Conservation (phyloP, 2,329 filamentous ascomycete genomes). For the Trichoderma harzianum region DNA sequence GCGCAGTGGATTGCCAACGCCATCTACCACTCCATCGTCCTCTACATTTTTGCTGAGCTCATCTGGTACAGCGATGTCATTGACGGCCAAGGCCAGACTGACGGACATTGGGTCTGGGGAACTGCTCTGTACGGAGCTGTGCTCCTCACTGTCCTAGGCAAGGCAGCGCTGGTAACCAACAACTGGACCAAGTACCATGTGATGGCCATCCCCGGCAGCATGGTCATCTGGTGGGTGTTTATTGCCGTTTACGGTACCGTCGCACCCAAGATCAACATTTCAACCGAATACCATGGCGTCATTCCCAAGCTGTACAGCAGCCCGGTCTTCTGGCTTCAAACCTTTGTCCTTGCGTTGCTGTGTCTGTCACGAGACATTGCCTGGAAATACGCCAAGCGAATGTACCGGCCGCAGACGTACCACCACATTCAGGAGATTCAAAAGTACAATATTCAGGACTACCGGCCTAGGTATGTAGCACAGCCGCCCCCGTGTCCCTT, state of each 20-base stretch:
- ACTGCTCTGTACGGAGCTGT: slow-evolving; percentile 90
- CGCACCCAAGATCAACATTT: slow-evolving; percentile 78
- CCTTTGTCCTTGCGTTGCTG: slow-evolving; percentile 71
- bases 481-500: background rate
- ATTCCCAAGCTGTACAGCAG: slow-evolving; percentile 76
- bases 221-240: slow-evolving; percentile 88
- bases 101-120: slow-evolving; percentile 98
- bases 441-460: slow-evolving; percentile 99
- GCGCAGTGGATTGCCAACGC: slow-evolving; percentile 90
- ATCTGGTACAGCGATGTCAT: slow-evolving; percentile 82
- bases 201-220: slow-evolving; percentile 88
- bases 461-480: slow-evolving; percentile 74
- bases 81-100: slow-evolving; percentile 72
- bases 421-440: slow-evolving; percentile 99
- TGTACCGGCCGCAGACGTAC: slow-evolving; percentile 95
- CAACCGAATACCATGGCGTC: slow-evolving; percentile 79
- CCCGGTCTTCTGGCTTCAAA: slow-evolving; percentile 88
- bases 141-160: slow-evolving; percentile 89
- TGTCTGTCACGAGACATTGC: slow-evolving; percentile 86
- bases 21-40: slow-evolving; percentile 88
- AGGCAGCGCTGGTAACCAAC: slow-evolving; percentile 90
- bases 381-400: slow-evolving; percentile 96
- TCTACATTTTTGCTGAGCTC: slow-evolving; percentile 81
- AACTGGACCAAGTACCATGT: slow-evolving; percentile 99
- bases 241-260: slow-evolving; percentile 83